These are phyloP conservation scores for Rhododendron henanense DNA, from an alignment of 148 eudicot species.

Conservation along the genomic window DNA sequence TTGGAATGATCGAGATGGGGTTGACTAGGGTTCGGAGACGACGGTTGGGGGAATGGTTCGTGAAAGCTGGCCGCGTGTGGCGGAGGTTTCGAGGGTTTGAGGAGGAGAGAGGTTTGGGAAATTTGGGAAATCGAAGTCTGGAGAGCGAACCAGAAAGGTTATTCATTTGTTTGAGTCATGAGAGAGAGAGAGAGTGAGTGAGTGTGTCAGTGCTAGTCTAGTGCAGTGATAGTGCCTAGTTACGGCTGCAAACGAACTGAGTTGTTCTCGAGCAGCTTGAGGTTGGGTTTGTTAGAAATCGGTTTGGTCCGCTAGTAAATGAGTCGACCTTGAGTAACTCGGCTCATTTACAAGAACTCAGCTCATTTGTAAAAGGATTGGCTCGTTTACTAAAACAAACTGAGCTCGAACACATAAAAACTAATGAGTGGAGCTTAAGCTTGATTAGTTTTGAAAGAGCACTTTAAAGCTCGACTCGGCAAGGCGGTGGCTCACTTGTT, in stretches of 20 bases:
- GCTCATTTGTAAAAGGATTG: too few relatives aligned
- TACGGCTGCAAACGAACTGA: too few relatives aligned
- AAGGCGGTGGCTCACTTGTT: background rate
- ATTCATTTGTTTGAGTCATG: background rate
- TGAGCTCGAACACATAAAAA: too few relatives aligned
- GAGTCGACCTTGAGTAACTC: too few relatives aligned
- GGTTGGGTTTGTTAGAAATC: too few relatives aligned
- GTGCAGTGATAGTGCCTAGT: too few relatives aligned
- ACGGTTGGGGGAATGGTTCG: background rate
- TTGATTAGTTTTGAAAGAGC: too few relatives aligned
- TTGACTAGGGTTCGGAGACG: background rate
- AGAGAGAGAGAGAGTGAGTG: too few relatives aligned
- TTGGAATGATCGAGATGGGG: slow-evolving; percentile 10
- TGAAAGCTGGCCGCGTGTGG: background rate
- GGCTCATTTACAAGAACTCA: too few relatives aligned
- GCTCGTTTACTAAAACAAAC: too few relatives aligned
- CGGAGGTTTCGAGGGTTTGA: background rate
- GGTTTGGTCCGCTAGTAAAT: too few relatives aligned
- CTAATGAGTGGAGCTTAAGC: background rate
- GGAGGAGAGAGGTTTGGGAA: background rate
- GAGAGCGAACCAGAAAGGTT: background rate
- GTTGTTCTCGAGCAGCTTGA: too few relatives aligned
- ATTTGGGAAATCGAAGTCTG: background rate
- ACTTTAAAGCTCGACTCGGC: background rate
- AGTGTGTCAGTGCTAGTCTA: background rate